These are phyloP conservation scores for Graphiopsis chlorocephala DNA, from an alignment of 2,329 filamentous ascomycete genomes.

Conservation along the genomic window DNA sequence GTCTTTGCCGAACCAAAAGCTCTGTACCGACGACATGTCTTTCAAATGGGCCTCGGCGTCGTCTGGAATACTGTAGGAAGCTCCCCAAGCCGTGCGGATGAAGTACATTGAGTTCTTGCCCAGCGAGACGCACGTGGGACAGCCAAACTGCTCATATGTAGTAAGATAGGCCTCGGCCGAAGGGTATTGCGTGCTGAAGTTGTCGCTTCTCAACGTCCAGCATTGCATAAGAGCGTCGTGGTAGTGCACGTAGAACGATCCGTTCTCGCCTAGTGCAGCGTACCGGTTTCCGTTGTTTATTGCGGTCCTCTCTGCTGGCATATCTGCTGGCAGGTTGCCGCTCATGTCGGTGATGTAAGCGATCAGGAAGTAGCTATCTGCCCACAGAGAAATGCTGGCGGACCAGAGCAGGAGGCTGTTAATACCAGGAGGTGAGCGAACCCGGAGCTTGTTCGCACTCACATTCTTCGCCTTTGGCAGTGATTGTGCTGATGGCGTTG, in stretches of 20 bases:
- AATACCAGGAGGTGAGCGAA: background rate
- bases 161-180: conserved; percentile 7
- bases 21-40: conserved; percentile 17
- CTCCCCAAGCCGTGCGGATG: conserved; percentile 10
- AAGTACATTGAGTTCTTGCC: conserved; percentile 9
- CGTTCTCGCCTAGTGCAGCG: background rate
- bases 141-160: conserved; percentile 11
- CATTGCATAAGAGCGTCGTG: conserved; percentile 8
- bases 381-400: conserved; percentile 6
- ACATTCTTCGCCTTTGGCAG: background rate
- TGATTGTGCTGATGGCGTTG: background rate
- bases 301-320: background rate
- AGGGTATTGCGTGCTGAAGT: conserved; percentile 5
- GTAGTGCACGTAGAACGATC: conserved; percentile 11
- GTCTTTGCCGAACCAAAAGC: conserved; percentile 21
- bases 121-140: conserved; percentile 11
- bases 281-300: conserved; percentile 13
- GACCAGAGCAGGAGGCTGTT: conserved; percentile 1
- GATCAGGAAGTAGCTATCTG: background rate
- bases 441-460: background rate
- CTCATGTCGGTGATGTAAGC: background rate
- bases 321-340: background rate
- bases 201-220: conserved; percentile 14
- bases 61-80: conserved; percentile 10
- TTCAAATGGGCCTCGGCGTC: conserved; percentile 4